phyloP scores from a whole-genome alignment of 2,329 filamentous ascomycete species.

The Meredithiella fracta region DNA sequence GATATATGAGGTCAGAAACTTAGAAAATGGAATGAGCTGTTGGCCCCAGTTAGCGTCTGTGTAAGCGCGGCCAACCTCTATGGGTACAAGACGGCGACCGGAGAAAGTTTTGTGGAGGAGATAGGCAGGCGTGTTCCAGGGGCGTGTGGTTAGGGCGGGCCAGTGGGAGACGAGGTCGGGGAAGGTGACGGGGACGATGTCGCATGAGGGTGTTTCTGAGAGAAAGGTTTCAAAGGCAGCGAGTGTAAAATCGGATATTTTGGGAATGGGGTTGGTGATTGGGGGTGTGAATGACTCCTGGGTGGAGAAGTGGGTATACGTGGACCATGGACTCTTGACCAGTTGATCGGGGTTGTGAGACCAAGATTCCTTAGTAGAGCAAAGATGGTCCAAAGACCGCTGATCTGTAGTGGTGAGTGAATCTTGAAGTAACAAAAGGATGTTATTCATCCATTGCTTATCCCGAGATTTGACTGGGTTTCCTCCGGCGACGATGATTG shows the following conservation, averaged over 20 bases:
- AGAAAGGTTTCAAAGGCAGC: constrained; percentile 47
- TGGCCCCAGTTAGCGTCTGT: constrained; percentile 77
- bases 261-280: constrained; percentile 26
- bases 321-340: neutral
- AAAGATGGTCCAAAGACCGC: constrained; percentile 4
- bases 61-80: constrained; percentile 77
- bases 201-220: constrained; percentile 19
- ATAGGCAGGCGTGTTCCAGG: constrained; percentile 62
- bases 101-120: constrained; percentile 57
- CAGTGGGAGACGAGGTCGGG: constrained; percentile 48
- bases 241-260: constrained; percentile 32
- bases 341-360: neutral
- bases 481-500: constrained; percentile 41
- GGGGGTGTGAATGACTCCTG: constrained; percentile 24
- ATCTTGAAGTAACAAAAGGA: constrained; percentile 10
- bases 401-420: neutral
- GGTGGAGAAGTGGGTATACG: constrained; percentile 8
- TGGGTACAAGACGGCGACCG: constrained; percentile 65
- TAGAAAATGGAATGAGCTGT: constrained; percentile 54
- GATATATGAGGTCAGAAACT: constrained; percentile 53
- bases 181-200: constrained; percentile 49
- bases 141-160: constrained; percentile 53
- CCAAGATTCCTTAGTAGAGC: neutral
- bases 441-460: constrained; percentile 12
- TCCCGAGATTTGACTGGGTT: constrained; percentile 17